These are phyloP conservation scores for Leccinum longicurvipes DNA, from an alignment of 768 basidiomycete species.

Conservation along the genomic window DNA sequence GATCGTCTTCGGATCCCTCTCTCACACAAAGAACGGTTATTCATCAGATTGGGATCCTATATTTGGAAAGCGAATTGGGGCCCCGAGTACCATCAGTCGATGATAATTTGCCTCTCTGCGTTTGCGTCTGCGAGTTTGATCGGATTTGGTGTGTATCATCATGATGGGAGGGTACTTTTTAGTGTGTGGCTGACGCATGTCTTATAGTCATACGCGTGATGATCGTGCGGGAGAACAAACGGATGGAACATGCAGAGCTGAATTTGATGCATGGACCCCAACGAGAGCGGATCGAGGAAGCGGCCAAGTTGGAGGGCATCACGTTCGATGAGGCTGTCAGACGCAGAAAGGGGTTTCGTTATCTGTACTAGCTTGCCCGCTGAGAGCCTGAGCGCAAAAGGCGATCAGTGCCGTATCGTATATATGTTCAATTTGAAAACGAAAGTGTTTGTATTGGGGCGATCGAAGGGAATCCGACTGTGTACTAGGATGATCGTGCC, in stretches of 20 bases:
- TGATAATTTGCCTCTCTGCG: conserved; percentile 46
- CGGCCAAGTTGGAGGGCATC: conserved; percentile 56
- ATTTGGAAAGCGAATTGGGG: conserved; percentile 62
- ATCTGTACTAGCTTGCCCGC: conserved; percentile 42
- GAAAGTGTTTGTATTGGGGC: too few relatives aligned
- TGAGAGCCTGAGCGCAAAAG: neutral
- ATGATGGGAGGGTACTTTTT: neutral
- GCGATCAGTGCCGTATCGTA: too few relatives aligned
- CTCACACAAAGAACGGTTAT: neutral
- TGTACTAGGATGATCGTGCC: too few relatives aligned
- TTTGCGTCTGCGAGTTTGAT: conserved; percentile 33
- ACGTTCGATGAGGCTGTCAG: conserved; percentile 58
- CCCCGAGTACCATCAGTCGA: conserved; percentile 58
- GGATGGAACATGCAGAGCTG: conserved; percentile 49
- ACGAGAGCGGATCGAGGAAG: conserved; percentile 51
- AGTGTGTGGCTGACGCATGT: neutral
- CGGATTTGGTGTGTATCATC: conserved; percentile 29
- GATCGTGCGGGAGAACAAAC: conserved; percentile 48
- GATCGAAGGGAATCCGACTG: too few relatives aligned
- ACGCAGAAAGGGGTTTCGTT: conserved; percentile 55
- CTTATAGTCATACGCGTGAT: conserved; percentile 38
- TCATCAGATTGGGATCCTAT: conserved; percentile 54
- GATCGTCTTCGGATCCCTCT: neutral
- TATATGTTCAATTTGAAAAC: too few relatives aligned
- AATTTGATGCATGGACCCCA: conserved; percentile 42